Evolutionary conservation across 2,329 filamentous ascomycete species (phyloP), one percentile per base, ranked within the genome.

Genomic region (Microcyclosporella mali): DNA sequence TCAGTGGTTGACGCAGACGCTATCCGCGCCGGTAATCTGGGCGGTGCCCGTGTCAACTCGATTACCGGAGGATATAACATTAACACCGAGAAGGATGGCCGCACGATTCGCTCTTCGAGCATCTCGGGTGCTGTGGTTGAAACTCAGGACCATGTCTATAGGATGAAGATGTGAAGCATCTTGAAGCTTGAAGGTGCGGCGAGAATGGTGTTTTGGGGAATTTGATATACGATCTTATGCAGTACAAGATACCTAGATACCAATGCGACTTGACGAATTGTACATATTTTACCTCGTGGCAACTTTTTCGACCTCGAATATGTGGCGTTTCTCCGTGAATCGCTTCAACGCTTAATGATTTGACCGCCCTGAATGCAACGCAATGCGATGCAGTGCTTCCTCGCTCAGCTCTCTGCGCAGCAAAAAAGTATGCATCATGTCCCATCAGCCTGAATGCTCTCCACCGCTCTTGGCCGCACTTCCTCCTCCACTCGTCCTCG

Each of bases 381-480:
- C n/a, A n/a, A n/a, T n/a, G n/a, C n/a, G n/a, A n/a, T n/a, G n/a
- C n/a, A n/a, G n/a, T n/a, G n/a, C n/a, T n/a, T n/a, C n/a, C n/a
- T n/a, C n/a, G n/a, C n/a, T n/a, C n/a, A n/a, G n/a, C n/a, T n/a
- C n/a, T n/a, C n/a, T n/a, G n/a, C n/a, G n/a, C n/a, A n/a, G n/a
- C n/a, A n/a, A n/a, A n/a, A n/a, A n/a, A n/a, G n/a, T n/a, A n/a
- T n/a, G n/a, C n/a, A n/a, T n/a, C n/a, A n/a, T n/a, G n/a, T n/a
- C n/a, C n/a, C n/a, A n/a, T n/a, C 21, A 25, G 4, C 60, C 60
- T 40, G 47, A 56, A 50, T 60, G 58, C 18, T 50, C 53, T 18
- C 64, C 62, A 15, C 61, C 62, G 38, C 60, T 56, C 54, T 67
- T 66, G n/a, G 59, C 56, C 43, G 65, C 40, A 49, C 63, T 63